Evolutionary conservation across 78 protist species (phyloP).

Genomic region (Pigoraptor vietnamica): DNA sequence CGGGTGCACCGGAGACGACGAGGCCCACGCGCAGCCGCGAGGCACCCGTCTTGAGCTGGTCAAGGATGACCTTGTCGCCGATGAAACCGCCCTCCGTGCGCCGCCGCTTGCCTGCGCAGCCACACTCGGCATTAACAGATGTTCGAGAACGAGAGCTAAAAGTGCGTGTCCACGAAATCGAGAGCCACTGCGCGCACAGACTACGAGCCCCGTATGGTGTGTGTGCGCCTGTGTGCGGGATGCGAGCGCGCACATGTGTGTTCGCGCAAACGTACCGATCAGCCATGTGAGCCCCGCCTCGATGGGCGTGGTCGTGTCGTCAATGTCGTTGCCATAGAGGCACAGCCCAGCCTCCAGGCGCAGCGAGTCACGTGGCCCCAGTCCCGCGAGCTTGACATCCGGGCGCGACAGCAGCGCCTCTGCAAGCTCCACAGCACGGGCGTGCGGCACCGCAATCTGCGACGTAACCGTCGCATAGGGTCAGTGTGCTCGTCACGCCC

Average conservation of each 20-base stretch:
- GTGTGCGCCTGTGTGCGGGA: too few species aligned
- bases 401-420: constrained; percentile 11
- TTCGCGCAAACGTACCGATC: constrained; percentile 49
- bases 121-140: neutral
- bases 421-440: neutral
- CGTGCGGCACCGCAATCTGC: constrained; percentile 34
- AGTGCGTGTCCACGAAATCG: too few species aligned
- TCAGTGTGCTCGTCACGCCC: too few species aligned
- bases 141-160: neutral
- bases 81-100: constrained; percentile 82
- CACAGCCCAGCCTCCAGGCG: constrained; percentile 96
- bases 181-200: too few species aligned
- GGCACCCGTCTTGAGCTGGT: constrained; percentile 58
- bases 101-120: constrained; percentile 62
- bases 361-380: constrained; percentile 94
- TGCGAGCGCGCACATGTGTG: neutral
- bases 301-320: constrained; percentile 68
- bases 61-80: constrained; percentile 70
- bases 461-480: too few species aligned
- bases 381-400: constrained; percentile 74
- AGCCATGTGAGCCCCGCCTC: constrained; percentile 87
- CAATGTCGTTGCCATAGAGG: constrained; percentile 92
- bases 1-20: constrained; percentile 63
- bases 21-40: constrained; percentile 30
- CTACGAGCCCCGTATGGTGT: too few species aligned